Evolutionary conservation across 371 early-diverging fungal genomes (phyloP), one percentile per base, ranked within the genome.

Genomic region (Syncephalis plumigaleata): DNA sequence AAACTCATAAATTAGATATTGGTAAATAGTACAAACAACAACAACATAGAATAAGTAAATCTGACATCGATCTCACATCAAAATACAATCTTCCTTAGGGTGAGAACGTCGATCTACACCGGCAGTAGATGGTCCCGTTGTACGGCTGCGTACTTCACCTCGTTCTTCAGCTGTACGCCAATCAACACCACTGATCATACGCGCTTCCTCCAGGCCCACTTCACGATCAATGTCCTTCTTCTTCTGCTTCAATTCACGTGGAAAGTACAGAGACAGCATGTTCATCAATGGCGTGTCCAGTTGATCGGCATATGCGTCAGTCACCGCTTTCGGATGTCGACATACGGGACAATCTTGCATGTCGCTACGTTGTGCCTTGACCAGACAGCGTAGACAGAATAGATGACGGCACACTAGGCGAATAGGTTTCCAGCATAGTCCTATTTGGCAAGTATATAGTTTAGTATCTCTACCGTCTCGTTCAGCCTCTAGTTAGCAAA

Each of bases 371-470:
- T 73, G 74, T 1, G 81, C 78, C 50, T 81, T 77, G 49, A 84
- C 66, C n/a, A 83, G 47, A 44, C 85, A 84, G 1, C 79, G 70
- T 1, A 79, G 71, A 53, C 85, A 84, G 50, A 79, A 84, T 5
- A 79, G 66, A 50, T 84, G 85, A 0, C 56, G 55, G 56, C 85
- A 84, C 21, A 56, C 60, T 11, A 84, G 60, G 7, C 82, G 74
- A 42, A 84, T 77, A 9, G 85, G 85, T 36, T 75, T 61, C 82
- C 83, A 84, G 3, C 73, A 70, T 39, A 84, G 58, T 36, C 56
- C 64, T 43, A 49, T 17, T 9, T 17, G 31, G 9, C 21, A 22
- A n/a, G n/a, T n/a, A n/a, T 36, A 37, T 38, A 37, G 16, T 1
- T 11, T 21, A 18, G 20, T 3, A 31, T 46, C n/a, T 27, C 18